phyloP scores from a whole-genome alignment of 2,329 filamentous ascomycete genomes.

The Ramichloridium luteum region DNA sequence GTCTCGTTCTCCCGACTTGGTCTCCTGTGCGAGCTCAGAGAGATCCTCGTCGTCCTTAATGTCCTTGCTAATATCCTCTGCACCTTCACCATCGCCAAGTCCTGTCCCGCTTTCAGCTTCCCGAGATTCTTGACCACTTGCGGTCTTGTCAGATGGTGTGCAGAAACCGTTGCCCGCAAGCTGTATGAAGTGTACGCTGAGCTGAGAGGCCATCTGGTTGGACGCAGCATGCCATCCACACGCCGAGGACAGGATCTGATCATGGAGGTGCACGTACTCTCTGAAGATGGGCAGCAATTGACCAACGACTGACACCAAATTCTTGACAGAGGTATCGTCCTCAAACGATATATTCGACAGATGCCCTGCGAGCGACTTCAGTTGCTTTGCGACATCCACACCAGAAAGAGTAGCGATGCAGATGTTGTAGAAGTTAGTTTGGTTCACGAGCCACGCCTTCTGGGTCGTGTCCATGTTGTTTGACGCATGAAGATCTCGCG shows the following conservation, averaged over 20 bases:
- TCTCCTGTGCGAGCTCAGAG: conserved; percentile 77
- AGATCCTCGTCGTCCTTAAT: conserved; percentile 88
- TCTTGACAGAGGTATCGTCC: background rate
- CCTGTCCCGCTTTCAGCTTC: conserved; percentile 86
- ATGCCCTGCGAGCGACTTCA: background rate
- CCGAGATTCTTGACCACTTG: conserved; percentile 40
- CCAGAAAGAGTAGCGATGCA: too few relatives aligned
- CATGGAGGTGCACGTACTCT: conserved; percentile 56
- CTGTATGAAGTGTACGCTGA: conserved; percentile 66
- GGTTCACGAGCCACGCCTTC: background rate
- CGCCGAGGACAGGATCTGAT: conserved; percentile 46
- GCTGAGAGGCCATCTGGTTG: conserved; percentile 60
- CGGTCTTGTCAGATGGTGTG: conserved; percentile 63
- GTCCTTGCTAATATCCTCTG: conserved; percentile 96
- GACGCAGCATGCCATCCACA: conserved; percentile 55
- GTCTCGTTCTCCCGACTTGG: conserved; percentile 39
- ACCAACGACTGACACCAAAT: background rate
- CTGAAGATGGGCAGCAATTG: conserved; percentile 56
- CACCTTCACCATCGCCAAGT: conserved; percentile 86
- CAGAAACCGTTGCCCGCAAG: conserved; percentile 83
- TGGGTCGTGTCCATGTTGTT: too few relatives aligned
- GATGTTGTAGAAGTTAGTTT: too few relatives aligned
- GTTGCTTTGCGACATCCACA: too few relatives aligned
- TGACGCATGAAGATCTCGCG: too few relatives aligned
- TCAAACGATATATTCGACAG: background rate